phyloP scores from a whole-genome alignment of 2,329 filamentous ascomycete species.

The Leptoxyphium fumago region DNA sequence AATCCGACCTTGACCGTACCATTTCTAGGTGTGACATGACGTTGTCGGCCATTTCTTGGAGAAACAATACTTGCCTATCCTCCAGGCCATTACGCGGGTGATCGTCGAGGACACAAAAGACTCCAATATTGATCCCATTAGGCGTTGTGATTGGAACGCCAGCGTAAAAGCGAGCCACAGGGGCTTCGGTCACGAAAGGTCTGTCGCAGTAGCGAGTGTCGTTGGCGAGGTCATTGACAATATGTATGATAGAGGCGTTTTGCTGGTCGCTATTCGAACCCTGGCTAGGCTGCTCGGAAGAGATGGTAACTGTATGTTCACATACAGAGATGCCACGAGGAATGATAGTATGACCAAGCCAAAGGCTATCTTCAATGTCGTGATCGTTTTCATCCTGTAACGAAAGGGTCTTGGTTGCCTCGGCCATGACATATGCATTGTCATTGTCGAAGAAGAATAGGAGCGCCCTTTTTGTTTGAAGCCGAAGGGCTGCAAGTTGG shows the following conservation, averaged over 20 bases:
- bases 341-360: slow-evolving; percentile 22
- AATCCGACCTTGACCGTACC: slow-evolving; percentile 37
- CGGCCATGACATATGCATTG: slow-evolving; percentile 36
- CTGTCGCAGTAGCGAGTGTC: slow-evolving; percentile 1
- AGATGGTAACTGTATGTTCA: slow-evolving; percentile 17
- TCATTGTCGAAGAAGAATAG: slow-evolving; percentile 34
- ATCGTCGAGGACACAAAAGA: slow-evolving; percentile 45
- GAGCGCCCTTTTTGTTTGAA: slow-evolving; percentile 22
- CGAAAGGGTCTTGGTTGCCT: slow-evolving; percentile 28
- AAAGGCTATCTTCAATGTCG: slow-evolving; percentile 17
- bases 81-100: slow-evolving; percentile 38
- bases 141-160: slow-evolving; percentile 32
- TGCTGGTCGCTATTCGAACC: slow-evolving; percentile 15
- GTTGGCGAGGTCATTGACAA: slow-evolving; percentile 4
- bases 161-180: slow-evolving; percentile 15
- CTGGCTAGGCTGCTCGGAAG: slow-evolving; percentile 1
- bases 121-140: slow-evolving; percentile 43
- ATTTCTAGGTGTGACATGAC: slow-evolving; percentile 48
- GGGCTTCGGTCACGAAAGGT: slow-evolving; percentile 3
- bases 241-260: slow-evolving; percentile 5
- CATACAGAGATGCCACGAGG: slow-evolving; percentile 21
- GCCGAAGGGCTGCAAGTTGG: slow-evolving; percentile 23
- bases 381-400: slow-evolving; percentile 24
- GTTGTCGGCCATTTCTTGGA: slow-evolving; percentile 41
- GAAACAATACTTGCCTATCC: slow-evolving; percentile 35